Evolutionary conservation across 108 stramenopile genomes (phyloP).

Genomic region (Nitzschia inconspicua): DNA sequence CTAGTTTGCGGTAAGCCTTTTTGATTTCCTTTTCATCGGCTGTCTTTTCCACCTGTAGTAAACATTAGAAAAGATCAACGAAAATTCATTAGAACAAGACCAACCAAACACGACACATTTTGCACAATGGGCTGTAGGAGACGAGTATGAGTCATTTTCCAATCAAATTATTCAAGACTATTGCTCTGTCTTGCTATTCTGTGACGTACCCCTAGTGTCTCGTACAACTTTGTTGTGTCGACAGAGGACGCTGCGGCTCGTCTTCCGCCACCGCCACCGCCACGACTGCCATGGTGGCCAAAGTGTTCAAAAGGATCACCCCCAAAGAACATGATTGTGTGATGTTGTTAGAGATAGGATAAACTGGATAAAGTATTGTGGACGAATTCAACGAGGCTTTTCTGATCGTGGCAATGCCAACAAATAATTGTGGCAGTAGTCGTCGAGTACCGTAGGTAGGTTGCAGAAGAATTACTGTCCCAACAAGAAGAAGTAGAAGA

Average conservation of each 20-base stretch:
- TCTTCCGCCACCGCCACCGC: constrained; percentile 34
- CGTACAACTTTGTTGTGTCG: constrained; percentile 82
- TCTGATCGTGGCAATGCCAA: too few species aligned
- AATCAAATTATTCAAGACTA: not conserved
- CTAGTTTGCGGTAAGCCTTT: constrained; percentile 83
- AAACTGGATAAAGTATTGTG: too few species aligned
- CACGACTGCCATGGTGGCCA: constrained; percentile 44
- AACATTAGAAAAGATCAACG: not conserved
- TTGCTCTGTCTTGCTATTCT: too few species aligned
- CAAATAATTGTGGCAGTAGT: too few species aligned
- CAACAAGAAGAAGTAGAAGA: too few species aligned
- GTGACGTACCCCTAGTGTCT: constrained; percentile 80
- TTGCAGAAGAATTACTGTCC: too few species aligned
- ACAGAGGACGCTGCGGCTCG: constrained; percentile 37
- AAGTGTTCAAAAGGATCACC: constrained; percentile 87
- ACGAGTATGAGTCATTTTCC: too few species aligned
- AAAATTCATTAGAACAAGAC: constrained; percentile 5
- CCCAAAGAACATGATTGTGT: constrained; percentile 74
- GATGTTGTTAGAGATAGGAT: not conserved
- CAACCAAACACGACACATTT: not conserved
- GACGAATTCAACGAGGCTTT: too few species aligned
- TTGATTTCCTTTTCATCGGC: constrained; percentile 82
- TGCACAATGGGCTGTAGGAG: not conserved
- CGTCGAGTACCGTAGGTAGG: too few species aligned
- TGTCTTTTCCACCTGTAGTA: constrained; percentile 55